Conservation (phyloP, 140 eudicot genomes). For the Erigeron philadelphicus region DNA sequence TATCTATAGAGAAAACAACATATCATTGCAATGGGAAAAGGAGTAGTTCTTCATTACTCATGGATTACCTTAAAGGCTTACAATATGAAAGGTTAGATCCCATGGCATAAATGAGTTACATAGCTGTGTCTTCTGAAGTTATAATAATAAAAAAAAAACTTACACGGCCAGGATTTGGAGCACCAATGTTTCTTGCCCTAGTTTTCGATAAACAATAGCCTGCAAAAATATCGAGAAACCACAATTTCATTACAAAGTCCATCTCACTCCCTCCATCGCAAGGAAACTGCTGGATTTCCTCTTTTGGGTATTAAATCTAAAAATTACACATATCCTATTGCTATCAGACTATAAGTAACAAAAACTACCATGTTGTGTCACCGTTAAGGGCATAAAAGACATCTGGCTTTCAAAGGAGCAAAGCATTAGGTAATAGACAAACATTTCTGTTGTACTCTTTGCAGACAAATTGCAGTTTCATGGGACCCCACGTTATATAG, state of each 20-base stretch:
- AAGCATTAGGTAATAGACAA: constrained; percentile 1
- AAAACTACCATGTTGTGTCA: background rate
- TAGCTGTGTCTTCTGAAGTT: too few relatives aligned
- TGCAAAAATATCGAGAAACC: constrained; percentile 34
- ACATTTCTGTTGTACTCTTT: background rate
- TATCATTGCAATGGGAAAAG: background rate
- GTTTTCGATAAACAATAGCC: constrained; percentile 90
- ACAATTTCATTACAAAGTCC: constrained; percentile 17
- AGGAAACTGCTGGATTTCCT: constrained; percentile 6
- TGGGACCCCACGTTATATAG: background rate
- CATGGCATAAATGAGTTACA: too few relatives aligned
- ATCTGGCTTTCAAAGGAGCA: background rate
- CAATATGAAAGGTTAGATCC: too few relatives aligned
- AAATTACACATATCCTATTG: background rate
- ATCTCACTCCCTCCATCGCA: constrained; percentile 1
- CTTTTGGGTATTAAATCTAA: constrained; percentile 1
- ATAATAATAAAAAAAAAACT: constrained; percentile 24
- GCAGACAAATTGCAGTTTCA: constrained; percentile 3
- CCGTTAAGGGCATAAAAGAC: constrained; percentile 9
- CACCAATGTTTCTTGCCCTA: constrained; percentile 86
- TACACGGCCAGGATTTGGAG: constrained; percentile 93
- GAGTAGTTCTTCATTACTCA: too few relatives aligned
- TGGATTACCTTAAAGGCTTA: too few relatives aligned
- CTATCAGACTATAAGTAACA: background rate
- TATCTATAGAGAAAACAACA: background rate